Percentiles rank a stretch among this genome's conserved stretches.
Evolutionary conservation across 2,329 filamentous ascomycete species (phyloP).

Genomic region (Apiospora pterosperma): DNA sequence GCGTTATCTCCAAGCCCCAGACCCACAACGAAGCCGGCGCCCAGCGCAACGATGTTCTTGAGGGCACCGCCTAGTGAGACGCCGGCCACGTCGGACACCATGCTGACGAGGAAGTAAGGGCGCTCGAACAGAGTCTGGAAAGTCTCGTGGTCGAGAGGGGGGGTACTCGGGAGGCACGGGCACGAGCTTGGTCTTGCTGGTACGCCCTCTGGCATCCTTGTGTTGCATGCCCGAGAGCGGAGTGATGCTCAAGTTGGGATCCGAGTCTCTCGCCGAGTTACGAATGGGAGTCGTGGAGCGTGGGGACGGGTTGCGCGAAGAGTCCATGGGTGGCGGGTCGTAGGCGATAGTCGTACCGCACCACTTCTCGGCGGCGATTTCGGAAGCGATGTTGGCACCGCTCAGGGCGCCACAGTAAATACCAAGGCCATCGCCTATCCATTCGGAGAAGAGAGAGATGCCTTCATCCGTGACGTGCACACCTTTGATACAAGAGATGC

Average conservation of each 20-base stretch:
- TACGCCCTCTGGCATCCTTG: conserved; percentile 64
- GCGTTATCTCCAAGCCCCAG: conserved; percentile 98
- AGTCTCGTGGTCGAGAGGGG: conserved; percentile 75
- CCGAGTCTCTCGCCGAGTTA: conserved; percentile 42
- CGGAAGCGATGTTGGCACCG: conserved; percentile 92
- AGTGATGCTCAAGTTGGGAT: conserved; percentile 48
- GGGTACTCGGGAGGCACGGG: conserved; percentile 80
- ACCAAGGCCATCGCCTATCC: conserved; percentile 83
- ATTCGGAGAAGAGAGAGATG: conserved; percentile 88
- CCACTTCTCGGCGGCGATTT: conserved; percentile 94
- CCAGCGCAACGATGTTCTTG: conserved; percentile 95
- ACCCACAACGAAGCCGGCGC: conserved; percentile 91
- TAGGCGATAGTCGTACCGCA: conserved; percentile 97
- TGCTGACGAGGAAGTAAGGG: conserved; percentile 94
- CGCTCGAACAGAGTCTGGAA: conserved; percentile 89
- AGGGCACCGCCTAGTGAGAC: conserved; percentile 91
- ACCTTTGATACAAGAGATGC: conserved; percentile 97
- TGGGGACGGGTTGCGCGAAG: conserved; percentile 64
- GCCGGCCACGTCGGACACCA: conserved; percentile 93
- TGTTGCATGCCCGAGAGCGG: conserved; percentile 57
- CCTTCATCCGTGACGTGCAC: conserved; percentile 87
- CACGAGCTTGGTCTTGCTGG: conserved; percentile 67
- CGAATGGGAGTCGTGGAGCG: conserved; percentile 42
- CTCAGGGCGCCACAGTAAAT: conserved; percentile 97
- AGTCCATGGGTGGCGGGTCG: conserved; percentile 83